Percentiles rank a stretch among this genome's conserved stretches.
These are phyloP conservation scores for Paraphoma sp. DNA, from an alignment of 2,329 filamentous ascomycete genomes.

Conservation along the genomic window DNA sequence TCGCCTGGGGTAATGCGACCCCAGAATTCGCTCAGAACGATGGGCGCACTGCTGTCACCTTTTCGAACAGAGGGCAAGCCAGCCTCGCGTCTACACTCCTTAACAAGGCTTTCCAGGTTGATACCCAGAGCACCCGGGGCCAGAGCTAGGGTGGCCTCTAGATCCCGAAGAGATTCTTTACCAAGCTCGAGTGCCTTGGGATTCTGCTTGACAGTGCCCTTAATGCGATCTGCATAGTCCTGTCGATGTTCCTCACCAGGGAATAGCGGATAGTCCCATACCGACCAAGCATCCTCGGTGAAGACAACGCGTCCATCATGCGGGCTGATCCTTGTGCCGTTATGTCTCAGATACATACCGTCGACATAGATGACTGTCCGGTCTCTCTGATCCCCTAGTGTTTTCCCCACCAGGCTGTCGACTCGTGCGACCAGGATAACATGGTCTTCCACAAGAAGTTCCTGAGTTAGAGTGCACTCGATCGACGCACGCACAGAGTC, in stretches of 20 bases:
- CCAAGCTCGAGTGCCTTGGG: constrained; percentile 5
- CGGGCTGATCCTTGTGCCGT: constrained; percentile 7
- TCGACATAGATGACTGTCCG: constrained; percentile 36
- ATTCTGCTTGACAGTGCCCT: constrained; percentile 16
- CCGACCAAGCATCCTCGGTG: constrained; percentile 1
- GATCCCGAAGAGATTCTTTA: constrained; percentile 1
- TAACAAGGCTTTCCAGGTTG: constrained; percentile 10
- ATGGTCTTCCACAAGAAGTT: constrained; percentile 55
- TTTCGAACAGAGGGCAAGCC: not conserved
- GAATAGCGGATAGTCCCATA: constrained; percentile 26
- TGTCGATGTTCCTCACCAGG: constrained; percentile 25
- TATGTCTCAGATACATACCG: constrained; percentile 26
- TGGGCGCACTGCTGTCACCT: no score
- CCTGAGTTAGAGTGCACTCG: constrained; percentile 43
- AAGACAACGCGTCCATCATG: not conserved
- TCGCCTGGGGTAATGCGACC: constrained; percentile 22
- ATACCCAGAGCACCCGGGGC: constrained; percentile 22
- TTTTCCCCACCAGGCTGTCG: constrained; percentile 11
- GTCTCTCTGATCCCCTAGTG: not conserved
- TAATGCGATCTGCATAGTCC: constrained; percentile 21
- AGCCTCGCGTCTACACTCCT: constrained; percentile 11
- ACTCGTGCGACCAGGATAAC: constrained; percentile 56
- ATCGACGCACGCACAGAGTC: constrained; percentile 35
- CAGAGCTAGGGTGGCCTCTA: constrained; percentile 17
- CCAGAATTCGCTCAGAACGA: constrained; percentile 29